Evolutionary conservation across 1,139 yeast genomes (phyloP), one percentile per base, ranked within the genome.

Genomic region (Pichia sp.): DNA sequence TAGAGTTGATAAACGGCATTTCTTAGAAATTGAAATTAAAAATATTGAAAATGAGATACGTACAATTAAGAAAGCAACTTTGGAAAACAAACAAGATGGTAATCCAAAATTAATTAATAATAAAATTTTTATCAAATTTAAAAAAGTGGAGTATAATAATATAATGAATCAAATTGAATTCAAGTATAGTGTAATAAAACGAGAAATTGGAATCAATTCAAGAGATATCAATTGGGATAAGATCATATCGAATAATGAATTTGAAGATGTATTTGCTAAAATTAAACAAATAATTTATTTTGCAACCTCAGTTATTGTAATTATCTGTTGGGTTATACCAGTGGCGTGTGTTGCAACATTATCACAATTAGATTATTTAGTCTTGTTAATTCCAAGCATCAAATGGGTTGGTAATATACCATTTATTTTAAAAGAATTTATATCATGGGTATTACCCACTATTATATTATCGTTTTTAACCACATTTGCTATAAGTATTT

Each of bases 301-400:
- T 41, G 53, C 76, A 2, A 44, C 77, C 4, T 73, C 79, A 45
- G 67, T 80, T 14, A 53, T 72, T 7, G 69, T 83, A 0, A 79
- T 80, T 4, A 62, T 82, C 2, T 73, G 83, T 8, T 84, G 87
- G 76, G 83, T 83, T 2, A 66, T 84, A 0, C 93, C 93, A 0
- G 88, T 85, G 1, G 85, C 89, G 0, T 73, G 83, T 54, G 79
- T 84, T 45, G 87, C 88, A 0, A 68, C 84, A n/a, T 67, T 84
- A 0, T 79, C 88, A 0, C 89, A 84, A 56, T 69, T 82, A 5
- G 86, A 88, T 0, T 73, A 79, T 54, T 60, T 83, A 46, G 76
- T 83, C 0, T 72, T 73, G 27, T 62, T 80, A 39, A 66, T 83
- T 39, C 87, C 89, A 4, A 72, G 78, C 47, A 67, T 82, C 36